Conservation (phyloP, 2,329 filamentous ascomycete genomes). For the Clarireedia sp. region DNA sequence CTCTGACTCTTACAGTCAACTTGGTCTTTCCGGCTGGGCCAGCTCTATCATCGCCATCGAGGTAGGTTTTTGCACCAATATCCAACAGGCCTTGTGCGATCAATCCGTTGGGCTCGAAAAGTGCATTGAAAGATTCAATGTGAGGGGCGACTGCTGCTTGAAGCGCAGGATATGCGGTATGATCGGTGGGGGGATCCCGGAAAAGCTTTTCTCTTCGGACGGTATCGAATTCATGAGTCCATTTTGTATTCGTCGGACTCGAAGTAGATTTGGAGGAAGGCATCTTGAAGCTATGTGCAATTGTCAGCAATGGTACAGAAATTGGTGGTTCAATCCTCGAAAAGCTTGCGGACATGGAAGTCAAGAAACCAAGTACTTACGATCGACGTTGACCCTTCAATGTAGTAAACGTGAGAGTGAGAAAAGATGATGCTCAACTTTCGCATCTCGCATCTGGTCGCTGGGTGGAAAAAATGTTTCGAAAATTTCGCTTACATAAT, state of each 20-base stretch:
- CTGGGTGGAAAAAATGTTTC: conserved; percentile 5
- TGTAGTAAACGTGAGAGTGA: not conserved
- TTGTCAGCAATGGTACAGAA: not conserved
- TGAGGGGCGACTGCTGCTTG: conserved; percentile 84
- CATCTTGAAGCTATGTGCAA: conserved; percentile 15
- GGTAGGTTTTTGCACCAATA: conserved; percentile 80
- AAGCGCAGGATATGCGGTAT: conserved; percentile 78
- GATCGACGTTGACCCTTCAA: conserved; percentile 2
- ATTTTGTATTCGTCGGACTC: conserved; percentile 52
- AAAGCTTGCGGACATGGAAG: not conserved
- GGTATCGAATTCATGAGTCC: conserved; percentile 82
- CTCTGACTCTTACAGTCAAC: conserved; percentile 69
- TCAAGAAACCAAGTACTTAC: not conserved
- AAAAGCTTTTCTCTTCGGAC: conserved; percentile 83
- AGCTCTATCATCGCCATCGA: conserved; percentile 69
- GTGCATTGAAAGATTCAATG: conserved; percentile 88
- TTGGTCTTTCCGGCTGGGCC: conserved; percentile 58
- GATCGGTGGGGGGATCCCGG: conserved; percentile 77
- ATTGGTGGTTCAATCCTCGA: not conserved
- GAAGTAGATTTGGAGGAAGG: conserved; percentile 16
- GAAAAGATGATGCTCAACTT: not conserved
- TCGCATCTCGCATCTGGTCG: not conserved
- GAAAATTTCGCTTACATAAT: conserved; percentile 8
- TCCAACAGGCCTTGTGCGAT: conserved; percentile 73
- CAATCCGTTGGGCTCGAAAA: conserved; percentile 68